A percentile compares a stretch with the other conserved stretches of the same genome.
phyloP scores from a whole-genome alignment of 2,329 filamentous ascomycete species.

The Diplodia mutila region DNA sequence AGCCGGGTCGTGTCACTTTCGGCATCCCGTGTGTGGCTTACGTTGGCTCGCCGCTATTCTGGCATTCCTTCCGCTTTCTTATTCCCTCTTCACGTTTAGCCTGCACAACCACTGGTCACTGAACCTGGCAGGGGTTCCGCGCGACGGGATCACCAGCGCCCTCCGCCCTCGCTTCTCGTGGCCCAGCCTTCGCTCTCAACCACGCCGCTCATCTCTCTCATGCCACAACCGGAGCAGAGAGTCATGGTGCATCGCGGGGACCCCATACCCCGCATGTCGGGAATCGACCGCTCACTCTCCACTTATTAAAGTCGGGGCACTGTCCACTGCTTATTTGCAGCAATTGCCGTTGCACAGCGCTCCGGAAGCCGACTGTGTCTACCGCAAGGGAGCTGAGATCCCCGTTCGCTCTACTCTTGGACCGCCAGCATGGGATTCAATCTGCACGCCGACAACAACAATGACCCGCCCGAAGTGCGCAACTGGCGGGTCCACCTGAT shows the following conservation, averaged over 20 bases:
- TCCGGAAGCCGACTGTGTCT: neutral
- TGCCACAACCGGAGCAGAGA: slow-evolving; percentile 7
- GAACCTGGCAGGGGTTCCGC: neutral
- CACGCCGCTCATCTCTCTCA: too few species aligned
- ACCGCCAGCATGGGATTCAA: slow-evolving; percentile 31
- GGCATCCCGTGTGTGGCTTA: neutral
- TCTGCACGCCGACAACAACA: slow-evolving; percentile 39
- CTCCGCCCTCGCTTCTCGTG: neutral
- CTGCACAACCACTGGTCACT: neutral
- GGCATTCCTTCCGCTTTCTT: slow-evolving; percentile 3
- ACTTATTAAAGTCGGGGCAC: slow-evolving; percentile 21
- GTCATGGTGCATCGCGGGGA: slow-evolving; percentile 5
- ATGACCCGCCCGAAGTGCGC: slow-evolving; percentile 42
- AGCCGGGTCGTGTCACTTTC: neutral
- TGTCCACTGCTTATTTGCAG: slow-evolving; percentile 20
- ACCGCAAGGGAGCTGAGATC: neutral
- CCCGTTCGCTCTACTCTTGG: neutral
- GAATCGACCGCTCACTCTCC: neutral
- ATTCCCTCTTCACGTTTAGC: slow-evolving; percentile 4
- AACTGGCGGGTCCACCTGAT: slow-evolving; percentile 43
- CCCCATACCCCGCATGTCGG: slow-evolving; percentile 14
- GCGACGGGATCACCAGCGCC: neutral
- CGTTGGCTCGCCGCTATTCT: neutral
- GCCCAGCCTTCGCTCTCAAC: neutral
- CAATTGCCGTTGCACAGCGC: neutral